Evolutionary conservation across 1,284 basidiomycete genomes (phyloP).

Genomic region (Rhodotorula sp.): DNA sequence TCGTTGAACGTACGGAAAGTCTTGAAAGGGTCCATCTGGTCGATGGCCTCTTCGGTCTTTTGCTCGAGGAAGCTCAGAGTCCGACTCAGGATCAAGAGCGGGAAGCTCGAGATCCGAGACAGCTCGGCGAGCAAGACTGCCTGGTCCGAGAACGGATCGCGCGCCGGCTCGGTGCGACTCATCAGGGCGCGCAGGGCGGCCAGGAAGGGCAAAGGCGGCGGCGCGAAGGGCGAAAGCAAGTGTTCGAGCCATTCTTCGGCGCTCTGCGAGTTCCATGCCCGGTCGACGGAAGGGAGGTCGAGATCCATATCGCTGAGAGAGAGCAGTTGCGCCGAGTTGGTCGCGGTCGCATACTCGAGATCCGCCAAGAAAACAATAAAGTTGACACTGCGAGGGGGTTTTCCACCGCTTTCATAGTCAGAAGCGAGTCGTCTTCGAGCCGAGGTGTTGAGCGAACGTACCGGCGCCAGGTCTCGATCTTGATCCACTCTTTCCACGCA

Average conservation of each 20-base stretch:
- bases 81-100: constrained; percentile 29
- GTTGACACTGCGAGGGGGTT: constrained; percentile 17
- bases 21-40: constrained; percentile 32
- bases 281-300: constrained; percentile 33
- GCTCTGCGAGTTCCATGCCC: constrained; percentile 25
- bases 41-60: constrained; percentile 38
- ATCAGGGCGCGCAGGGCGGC: constrained; percentile 32
- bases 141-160: constrained; percentile 19
- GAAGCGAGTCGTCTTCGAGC: background rate
- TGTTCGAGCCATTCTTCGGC: constrained; percentile 26
- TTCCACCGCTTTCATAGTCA: too few relatives aligned
- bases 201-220: constrained; percentile 21
- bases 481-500: constrained; percentile 36
- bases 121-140: constrained; percentile 32
- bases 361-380: constrained; percentile 40
- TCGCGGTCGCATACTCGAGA: constrained; percentile 35
- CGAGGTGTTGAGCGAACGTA: background rate
- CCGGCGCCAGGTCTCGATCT: constrained; percentile 37
- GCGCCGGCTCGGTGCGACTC: background rate
- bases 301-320: constrained; percentile 34
- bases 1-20: constrained; percentile 10
- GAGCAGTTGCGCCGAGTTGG: constrained; percentile 25
- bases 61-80: constrained; percentile 35
- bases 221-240: background rate
- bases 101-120: constrained; percentile 25